These are phyloP conservation scores for Torulaspora delbrueckii DNA, from an alignment of 805 yeast genomes.

Conservation along the genomic window DNA sequence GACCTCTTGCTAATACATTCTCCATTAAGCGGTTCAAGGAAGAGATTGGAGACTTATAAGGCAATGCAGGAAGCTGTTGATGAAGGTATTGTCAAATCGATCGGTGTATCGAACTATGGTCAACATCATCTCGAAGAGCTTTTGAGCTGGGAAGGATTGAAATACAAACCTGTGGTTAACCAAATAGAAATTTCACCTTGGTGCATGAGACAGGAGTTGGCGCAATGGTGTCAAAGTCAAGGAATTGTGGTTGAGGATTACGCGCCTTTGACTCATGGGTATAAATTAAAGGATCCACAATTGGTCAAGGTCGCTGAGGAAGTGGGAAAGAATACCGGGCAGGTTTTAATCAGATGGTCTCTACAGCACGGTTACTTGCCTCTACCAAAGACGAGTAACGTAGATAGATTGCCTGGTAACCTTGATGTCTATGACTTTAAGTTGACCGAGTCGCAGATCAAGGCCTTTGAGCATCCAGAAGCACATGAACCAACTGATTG, in stretches of 20 bases:
- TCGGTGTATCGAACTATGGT: slow-evolving; percentile 79
- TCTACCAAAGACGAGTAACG: slow-evolving; percentile 58
- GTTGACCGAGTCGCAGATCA: slow-evolving; percentile 40
- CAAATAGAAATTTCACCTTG: slow-evolving; percentile 85
- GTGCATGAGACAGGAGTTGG: slow-evolving; percentile 62
- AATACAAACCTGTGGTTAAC: slow-evolving; percentile 62
- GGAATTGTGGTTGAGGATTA: slow-evolving; percentile 67
- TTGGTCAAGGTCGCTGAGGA: slow-evolving; percentile 47
- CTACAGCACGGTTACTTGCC: slow-evolving; percentile 66
- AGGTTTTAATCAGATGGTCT: slow-evolving; percentile 69
- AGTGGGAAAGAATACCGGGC: slow-evolving; percentile 50
- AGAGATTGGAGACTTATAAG: slow-evolving; percentile 58
- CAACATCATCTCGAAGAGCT: slow-evolving; percentile 54
- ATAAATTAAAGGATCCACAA: slow-evolving; percentile 50
- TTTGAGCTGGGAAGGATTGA: slow-evolving; percentile 50
- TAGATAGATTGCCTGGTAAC: slow-evolving; percentile 50
- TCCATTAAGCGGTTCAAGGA: slow-evolving; percentile 46
- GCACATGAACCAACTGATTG: slow-evolving; percentile 71
- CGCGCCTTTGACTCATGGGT: slow-evolving; percentile 71
- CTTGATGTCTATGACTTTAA: slow-evolving; percentile 50
- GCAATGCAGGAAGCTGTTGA: slow-evolving; percentile 72
- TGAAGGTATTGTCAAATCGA: slow-evolving; percentile 52
- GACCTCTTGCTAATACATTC: slow-evolving; percentile 67
- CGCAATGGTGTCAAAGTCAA: slow-evolving; percentile 52
- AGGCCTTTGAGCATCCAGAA: slow-evolving; percentile 43